Evolutionary conservation across 2,329 filamentous ascomycete genomes (phyloP).

Genomic region (Metarhizium robertsii): DNA sequence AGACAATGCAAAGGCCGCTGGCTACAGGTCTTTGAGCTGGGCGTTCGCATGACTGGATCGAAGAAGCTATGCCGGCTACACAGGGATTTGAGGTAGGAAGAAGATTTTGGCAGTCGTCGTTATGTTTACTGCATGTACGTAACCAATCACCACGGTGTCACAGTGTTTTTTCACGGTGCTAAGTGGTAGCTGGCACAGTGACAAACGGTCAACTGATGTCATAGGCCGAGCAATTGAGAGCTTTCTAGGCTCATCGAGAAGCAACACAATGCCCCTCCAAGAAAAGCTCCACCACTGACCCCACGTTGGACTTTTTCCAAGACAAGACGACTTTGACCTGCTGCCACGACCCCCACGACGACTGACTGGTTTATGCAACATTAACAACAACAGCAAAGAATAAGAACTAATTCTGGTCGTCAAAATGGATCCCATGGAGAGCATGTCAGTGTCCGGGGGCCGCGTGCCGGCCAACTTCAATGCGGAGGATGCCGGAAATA

Average conservation of each 20-base stretch:
- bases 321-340: background rate
- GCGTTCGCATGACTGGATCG: no score
- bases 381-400: background rate
- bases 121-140: no score
- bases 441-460: conserved; percentile 21
- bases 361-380: background rate
- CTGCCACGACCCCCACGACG: no score
- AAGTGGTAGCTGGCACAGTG: no score
- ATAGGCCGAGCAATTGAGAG: background rate
- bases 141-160: no score
- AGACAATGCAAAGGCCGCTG: no score
- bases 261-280: background rate
- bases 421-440: conserved; percentile 30
- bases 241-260: no score
- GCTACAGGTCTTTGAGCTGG: no score
- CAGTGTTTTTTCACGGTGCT: no score
- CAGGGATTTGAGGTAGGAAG: no score
- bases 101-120: no score
- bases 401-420: background rate
- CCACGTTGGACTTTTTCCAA: background rate
- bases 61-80: no score
- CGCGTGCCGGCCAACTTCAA: conserved; percentile 47
- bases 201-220: background rate
- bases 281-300: background rate
- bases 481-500: conserved; percentile 44